Base-by-base conservation (phyloP, 352 stramenopile genomes). In the Globisporangium polare region DNA sequence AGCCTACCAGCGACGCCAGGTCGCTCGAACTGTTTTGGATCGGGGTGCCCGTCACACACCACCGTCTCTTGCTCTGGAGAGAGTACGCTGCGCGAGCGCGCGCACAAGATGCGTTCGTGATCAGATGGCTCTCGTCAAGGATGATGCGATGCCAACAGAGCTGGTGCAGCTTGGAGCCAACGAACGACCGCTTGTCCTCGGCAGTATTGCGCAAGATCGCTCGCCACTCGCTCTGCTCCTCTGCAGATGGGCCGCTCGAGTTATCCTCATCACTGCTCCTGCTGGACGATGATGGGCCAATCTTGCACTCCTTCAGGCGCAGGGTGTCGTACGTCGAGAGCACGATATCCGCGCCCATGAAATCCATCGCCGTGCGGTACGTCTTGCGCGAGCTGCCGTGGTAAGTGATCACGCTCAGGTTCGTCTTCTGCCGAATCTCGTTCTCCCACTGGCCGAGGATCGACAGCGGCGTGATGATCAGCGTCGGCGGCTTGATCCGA, bases 11-110 rank as follows among this genome's bases (percentile, higher is more conserved):
- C n/a, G 88, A 83, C 33, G 81, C 77, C 31, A 97, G 69, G 63
- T 98, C 90, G 49, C 89, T 80, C 17, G 80, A 74, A 53, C 80
- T 84, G 68, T 97, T 97, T 45, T 96, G 80, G 51, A 97, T 92
- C 0, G 90, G 89, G 17, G 90, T 98, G 12, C 91, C 90, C 3
- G 92, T 97, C 7, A 98, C 74, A 60, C 88, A 96, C 73, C 92
- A 94, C 7, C 89, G 86, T 3, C 83, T 74, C 58, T 80, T 78
- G 35, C 88, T 89, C 13, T 85, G 73, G 22, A 98, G 75, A 1
- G 75, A 66, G 26, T 77, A 82, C 1, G 80, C 78, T 24, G 82
- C 80, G 24, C 75, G 76, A 0, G 85, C 76, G 50, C 83, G 77
- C 29, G 78, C 85, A 20, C 79, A 88, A 13, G 71, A 85, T n/a